Conservation (phyloP, 2,329 filamentous ascomycete genomes). For the Aspergillus sp. region DNA sequence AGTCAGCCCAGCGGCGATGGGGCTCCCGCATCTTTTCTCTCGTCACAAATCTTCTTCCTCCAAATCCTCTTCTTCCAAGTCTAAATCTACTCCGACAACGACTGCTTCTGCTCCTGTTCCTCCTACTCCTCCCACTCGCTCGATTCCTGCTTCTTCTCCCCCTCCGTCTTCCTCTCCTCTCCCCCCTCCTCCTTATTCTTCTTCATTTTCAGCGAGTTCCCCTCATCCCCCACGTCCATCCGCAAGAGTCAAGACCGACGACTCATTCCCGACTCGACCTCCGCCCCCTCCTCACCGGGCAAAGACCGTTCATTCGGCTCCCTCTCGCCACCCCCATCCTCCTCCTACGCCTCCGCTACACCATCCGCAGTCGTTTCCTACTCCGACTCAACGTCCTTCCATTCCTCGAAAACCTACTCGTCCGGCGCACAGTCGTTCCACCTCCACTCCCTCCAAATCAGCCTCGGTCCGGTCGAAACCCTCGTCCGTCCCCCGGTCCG, state of each 20-base stretch:
- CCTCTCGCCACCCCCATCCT: conserved; percentile 5
- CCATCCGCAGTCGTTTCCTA: not conserved
- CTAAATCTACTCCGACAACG: conserved; percentile 18
- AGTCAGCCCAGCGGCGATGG: conserved; percentile 10
- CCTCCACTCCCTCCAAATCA: conserved; percentile 30
- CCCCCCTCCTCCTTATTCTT: not conserved
- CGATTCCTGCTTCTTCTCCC: conserved; percentile 11
- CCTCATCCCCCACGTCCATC: conserved; percentile 9
- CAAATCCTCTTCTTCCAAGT: conserved; percentile 17
- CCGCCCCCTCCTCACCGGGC: conserved; percentile 3
- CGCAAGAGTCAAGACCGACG: conserved; percentile 4
- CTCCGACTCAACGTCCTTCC: not conserved
- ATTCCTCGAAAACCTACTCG: conserved; percentile 25
- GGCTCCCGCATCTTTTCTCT: conserved; percentile 35
- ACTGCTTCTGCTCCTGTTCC: conserved; percentile 12
- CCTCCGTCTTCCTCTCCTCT: conserved; percentile 6
- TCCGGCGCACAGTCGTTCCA: conserved; percentile 32
- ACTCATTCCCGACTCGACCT: conserved; percentile 10
- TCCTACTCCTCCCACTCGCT: conserved; percentile 11
- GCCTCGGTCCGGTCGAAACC: conserved; percentile 20
- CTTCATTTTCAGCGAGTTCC: not conserved
- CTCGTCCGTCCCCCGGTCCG: conserved; percentile 15
- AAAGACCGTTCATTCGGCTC: conserved; percentile 5
- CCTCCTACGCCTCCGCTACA: conserved; percentile 15
- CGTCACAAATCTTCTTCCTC: conserved; percentile 28